A percentile compares a stretch with the other conserved stretches of the same genome.
Conservation (phyloP, 2,329 filamentous ascomycete species). For the Calcarisporium arbuscula region DNA sequence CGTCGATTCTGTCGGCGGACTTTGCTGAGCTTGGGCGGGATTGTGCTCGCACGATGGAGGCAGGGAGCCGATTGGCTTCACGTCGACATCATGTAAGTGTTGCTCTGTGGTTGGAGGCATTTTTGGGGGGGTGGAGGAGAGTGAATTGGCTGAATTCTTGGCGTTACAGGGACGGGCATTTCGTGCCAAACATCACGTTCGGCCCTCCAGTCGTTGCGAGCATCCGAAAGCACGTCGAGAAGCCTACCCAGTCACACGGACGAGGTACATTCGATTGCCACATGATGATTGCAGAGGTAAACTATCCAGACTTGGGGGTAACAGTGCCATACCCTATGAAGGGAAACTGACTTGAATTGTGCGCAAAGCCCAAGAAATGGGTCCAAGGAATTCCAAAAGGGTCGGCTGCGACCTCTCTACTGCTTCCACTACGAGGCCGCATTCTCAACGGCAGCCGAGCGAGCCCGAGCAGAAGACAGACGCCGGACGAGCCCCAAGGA, state of each 20-base stretch:
- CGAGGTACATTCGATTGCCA: constrained; percentile 98
- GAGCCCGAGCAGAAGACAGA: constrained; percentile 62
- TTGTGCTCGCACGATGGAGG: constrained; percentile 77
- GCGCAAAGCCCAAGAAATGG: constrained; percentile 87
- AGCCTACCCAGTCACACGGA: constrained; percentile 61
- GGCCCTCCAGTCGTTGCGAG: constrained; percentile 92
- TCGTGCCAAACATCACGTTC: constrained; percentile 97
- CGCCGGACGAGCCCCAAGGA: constrained; percentile 74
- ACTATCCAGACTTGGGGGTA: too few relatives aligned
- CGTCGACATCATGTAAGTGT: constrained; percentile 74
- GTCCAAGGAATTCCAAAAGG: constrained; percentile 89
- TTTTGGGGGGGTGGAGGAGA: neutral
- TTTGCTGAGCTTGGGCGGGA: constrained; percentile 83
- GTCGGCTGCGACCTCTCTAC: constrained; percentile 96
- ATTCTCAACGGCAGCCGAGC: constrained; percentile 77
- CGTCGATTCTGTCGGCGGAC: constrained; percentile 96
- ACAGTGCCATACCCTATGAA: too few relatives aligned
- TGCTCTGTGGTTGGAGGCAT: too few relatives aligned
- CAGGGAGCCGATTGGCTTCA: constrained; percentile 90
- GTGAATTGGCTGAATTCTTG: constrained; percentile 3
- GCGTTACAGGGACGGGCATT: constrained; percentile 80
- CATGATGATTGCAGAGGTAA: constrained; percentile 98
- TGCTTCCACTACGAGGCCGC: constrained; percentile 99
- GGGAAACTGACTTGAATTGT: neutral
- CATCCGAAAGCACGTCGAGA: constrained; percentile 79